phyloP scores from a whole-genome alignment of 371 early-diverging fungal genomes.

The Lichtheimia ramosa region DNA sequence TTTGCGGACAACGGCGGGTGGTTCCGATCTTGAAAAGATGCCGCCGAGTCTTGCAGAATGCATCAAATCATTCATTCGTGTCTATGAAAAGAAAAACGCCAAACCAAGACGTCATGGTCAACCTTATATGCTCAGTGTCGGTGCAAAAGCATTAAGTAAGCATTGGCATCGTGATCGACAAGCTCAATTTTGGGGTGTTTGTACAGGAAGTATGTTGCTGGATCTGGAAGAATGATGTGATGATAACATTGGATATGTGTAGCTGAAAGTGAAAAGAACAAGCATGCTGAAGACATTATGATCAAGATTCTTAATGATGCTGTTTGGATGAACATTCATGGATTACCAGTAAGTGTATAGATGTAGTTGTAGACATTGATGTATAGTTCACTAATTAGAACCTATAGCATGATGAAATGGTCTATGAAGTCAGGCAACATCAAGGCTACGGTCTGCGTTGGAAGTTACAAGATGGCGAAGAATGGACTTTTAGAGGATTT shows the following conservation, averaged over 20 bases:
- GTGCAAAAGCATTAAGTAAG: conserved; percentile 43
- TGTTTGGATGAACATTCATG: conserved; percentile 43
- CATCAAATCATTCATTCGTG: conserved; percentile 13
- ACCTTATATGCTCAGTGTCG: conserved; percentile 28
- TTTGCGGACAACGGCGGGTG: conserved; percentile 25
- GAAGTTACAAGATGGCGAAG: conserved; percentile 6
- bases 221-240: not conserved
- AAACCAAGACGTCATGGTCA: conserved; percentile 11
- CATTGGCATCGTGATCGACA: conserved; percentile 43
- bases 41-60: conserved; percentile 29
- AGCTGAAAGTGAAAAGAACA: conserved; percentile 41
- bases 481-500: conserved; percentile 40
- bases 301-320: conserved; percentile 25
- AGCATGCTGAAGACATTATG: conserved; percentile 28
- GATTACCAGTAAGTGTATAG: conserved; percentile 28
- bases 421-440: conserved; percentile 36
- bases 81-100: conserved; percentile 14
- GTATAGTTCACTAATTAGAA: not conserved
- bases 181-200: conserved; percentile 35
- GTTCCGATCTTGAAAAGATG: conserved; percentile 11
- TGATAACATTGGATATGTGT: not conserved
- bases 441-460: conserved; percentile 44
- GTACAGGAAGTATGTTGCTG: conserved; percentile 30
- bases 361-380: not conserved
- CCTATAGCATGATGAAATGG: conserved; percentile 27